phyloP scores from a whole-genome alignment of 305 asterid species.

The Fraxinus velutina region DNA sequence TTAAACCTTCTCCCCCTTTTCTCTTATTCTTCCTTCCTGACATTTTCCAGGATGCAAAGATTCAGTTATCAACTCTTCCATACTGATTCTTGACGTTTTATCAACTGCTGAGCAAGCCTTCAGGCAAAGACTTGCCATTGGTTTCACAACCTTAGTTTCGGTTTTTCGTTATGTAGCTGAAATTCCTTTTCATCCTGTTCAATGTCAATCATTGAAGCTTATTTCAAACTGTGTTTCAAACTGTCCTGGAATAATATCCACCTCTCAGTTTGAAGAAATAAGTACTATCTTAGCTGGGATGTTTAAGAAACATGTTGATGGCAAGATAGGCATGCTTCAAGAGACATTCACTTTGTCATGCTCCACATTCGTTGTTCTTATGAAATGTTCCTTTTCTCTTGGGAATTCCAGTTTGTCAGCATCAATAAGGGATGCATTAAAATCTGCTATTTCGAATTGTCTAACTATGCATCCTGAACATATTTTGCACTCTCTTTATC shows the following conservation, averaged over 20 bases:
- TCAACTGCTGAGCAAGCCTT: constrained; percentile 68
- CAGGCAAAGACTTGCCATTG: constrained; percentile 71
- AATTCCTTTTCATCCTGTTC: constrained; percentile 81
- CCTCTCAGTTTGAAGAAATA: constrained; percentile 57
- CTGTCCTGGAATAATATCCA: constrained; percentile 63
- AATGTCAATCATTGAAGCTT: constrained; percentile 64
- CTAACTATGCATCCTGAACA: constrained; percentile 48
- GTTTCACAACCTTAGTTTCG: constrained; percentile 75
- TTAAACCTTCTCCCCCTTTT: neutral
- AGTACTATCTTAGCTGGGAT: constrained; percentile 53
- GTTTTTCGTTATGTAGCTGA: constrained; percentile 72
- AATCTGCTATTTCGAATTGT: constrained; percentile 46
- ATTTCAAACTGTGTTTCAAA: constrained; percentile 53
- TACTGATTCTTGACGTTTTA: constrained; percentile 78
- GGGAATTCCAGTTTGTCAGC: constrained; percentile 52
- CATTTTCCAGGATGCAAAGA: constrained; percentile 66
- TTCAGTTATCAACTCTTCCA: constrained; percentile 66
- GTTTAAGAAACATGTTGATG: constrained; percentile 62
- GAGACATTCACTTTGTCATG: constrained; percentile 77
- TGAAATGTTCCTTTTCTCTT: constrained; percentile 64
- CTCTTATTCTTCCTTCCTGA: constrained; percentile 19
- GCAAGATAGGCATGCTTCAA: constrained; percentile 68
- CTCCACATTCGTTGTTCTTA: constrained; percentile 63
- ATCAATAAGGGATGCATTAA: constrained; percentile 58
- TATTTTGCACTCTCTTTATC: constrained; percentile 71